These are phyloP conservation scores for Theileria orientalis DNA, from an alignment of 169 alveolate genomes.

Conservation along the genomic window DNA sequence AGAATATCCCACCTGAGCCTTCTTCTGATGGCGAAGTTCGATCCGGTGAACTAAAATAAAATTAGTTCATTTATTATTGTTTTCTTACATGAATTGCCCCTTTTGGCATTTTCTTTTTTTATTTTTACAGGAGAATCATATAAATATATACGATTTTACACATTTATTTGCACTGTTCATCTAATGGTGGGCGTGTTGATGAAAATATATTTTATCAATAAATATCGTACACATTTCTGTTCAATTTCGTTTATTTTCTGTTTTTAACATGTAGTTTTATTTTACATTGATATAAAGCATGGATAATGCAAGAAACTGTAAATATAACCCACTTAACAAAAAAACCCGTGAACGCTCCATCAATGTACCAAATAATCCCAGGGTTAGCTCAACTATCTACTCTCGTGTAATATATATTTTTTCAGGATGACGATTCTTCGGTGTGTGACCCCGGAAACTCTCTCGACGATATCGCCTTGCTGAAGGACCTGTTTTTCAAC, in stretches of 20 bases:
- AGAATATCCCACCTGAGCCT: slow-evolving; percentile 75
- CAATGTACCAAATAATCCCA: too few species aligned
- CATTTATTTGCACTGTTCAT: too few species aligned
- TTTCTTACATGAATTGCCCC: slow-evolving; percentile 69
- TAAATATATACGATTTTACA: neutral
- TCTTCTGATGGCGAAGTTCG: slow-evolving; percentile 70
- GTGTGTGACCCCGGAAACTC: neutral
- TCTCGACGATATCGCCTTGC: slow-evolving; percentile 5
- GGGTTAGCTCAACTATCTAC: neutral
- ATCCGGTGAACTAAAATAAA: slow-evolving; percentile 49
- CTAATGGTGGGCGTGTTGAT: neutral
- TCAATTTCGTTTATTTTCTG: too few species aligned
- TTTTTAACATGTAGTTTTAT: too few species aligned
- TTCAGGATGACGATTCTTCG: neutral
- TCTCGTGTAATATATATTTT: neutral
- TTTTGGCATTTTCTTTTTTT: slow-evolving; percentile 41
- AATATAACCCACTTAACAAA: too few species aligned
- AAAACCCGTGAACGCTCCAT: too few species aligned
- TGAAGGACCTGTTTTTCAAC: slow-evolving; percentile 55
- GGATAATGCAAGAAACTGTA: too few species aligned
- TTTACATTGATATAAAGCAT: too few species aligned
- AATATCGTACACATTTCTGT: neutral
- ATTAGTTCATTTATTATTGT: too few species aligned
- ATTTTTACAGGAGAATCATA: neutral
- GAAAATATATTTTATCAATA: neutral